Percentiles rank a stretch among this genome's conserved stretches.
Evolutionary conservation across 2,329 filamentous ascomycete species (phyloP).

Genomic region (Venturia carpophila): DNA sequence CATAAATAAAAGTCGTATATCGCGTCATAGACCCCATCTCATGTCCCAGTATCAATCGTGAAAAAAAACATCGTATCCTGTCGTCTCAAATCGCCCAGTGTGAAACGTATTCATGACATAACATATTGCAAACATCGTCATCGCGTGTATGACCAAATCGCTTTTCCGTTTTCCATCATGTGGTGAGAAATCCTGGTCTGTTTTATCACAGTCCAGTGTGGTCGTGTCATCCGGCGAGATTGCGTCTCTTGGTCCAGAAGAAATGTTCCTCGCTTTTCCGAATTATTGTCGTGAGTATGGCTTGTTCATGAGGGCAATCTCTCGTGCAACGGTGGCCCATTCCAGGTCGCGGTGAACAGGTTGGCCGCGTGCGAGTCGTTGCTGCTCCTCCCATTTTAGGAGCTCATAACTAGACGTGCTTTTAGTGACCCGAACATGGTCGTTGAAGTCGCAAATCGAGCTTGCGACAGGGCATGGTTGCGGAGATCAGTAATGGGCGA

Average conservation of each 20-base stretch:
- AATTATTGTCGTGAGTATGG: conserved; percentile 65
- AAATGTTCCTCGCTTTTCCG: background rate
- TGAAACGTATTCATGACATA: conserved; percentile 1
- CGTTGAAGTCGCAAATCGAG: background rate
- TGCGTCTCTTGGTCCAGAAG: background rate
- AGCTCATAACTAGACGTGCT: conserved; percentile 60
- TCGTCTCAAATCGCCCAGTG: background rate
- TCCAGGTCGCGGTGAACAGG: conserved; percentile 70
- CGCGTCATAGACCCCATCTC: background rate
- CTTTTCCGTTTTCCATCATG: conserved; percentile 1
- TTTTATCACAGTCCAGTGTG: background rate
- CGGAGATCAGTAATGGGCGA: conserved; percentile 13
- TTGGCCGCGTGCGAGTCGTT: conserved; percentile 50
- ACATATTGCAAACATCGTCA: conserved; percentile 10
- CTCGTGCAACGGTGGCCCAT: conserved; percentile 79
- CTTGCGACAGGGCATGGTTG: background rate
- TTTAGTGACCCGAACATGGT: background rate
- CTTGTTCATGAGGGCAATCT: conserved; percentile 92
- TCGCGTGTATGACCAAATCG: conserved; percentile 1
- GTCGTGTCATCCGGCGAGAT: conserved; percentile 2
- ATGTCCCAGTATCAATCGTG: background rate
- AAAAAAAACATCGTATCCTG: conserved; percentile 9
- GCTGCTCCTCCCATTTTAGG: conserved; percentile 85
- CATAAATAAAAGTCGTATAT: background rate
- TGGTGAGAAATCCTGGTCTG: conserved; percentile 1